Evolutionary conservation across 169 alveolate species (phyloP), one percentile per base, ranked within the genome.

Genomic region (Neospora caninum): DNA sequence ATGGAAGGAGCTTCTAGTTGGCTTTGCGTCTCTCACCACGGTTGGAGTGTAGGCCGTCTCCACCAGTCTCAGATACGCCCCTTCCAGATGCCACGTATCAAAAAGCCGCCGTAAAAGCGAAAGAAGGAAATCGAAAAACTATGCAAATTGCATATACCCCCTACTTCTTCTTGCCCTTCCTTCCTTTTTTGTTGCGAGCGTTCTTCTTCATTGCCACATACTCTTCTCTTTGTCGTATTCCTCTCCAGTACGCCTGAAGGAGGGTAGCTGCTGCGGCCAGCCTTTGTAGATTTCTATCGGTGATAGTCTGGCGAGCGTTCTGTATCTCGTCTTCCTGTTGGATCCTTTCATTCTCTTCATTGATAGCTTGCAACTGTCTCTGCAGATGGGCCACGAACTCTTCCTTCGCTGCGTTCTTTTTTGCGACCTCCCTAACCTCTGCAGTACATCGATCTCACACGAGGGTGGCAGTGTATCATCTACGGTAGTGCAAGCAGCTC

Each of bases 241-340:
- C 95, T 39, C 95, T 73, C 95, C 95, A 93, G 86, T 88, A 93
- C 0, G 95, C 45, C 73, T 93, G 95, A 2, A 93, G 91, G 53
- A 93, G 91, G 4, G 89, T 80, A 10, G 95, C 95, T 38, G 95
- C 95, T 2, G 54, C 93, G 31, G 92, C 80, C 38, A 67, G 58
- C 31, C 58, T 87, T 13, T 69, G 73, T 38, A 67, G 67, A 27
- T 87, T 67, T n/a, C 88, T 91, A 20, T 87, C 73, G 53, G 84
- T 87, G 42, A 91, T 45, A 0, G 88, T 49, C 6, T 67, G 45
- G 0, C 89, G 88, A 34, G 91, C 88, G 53, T 36, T 69, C 29
- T 89, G 83, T 13, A 93, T 86, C 4, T 88, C 49, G 39, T 58
- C 29, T 45, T 91, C 95, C 34, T 45, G 58, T 20, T 64, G 88